These are phyloP conservation scores for Zoysia matrella DNA, from an alignment of 202 grass and related monocot genomes.

Conservation along the genomic window DNA sequence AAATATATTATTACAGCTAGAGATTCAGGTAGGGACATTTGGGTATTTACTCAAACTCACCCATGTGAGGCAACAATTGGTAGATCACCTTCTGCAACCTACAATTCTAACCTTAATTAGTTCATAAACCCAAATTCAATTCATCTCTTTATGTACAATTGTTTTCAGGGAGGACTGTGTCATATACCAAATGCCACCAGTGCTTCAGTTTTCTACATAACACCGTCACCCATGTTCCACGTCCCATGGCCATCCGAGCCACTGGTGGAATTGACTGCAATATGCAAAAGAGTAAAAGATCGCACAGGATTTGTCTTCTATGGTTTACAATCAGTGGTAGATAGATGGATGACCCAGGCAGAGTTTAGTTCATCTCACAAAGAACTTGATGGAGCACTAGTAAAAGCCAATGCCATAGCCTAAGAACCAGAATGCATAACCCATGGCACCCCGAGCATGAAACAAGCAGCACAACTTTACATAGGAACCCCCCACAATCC, in stretches of 20 bases:
- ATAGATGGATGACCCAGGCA: neutral
- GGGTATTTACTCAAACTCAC: constrained; percentile 51
- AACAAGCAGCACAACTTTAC: neutral
- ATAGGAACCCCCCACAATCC: neutral
- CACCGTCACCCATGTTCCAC: constrained; percentile 79
- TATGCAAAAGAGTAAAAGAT: constrained; percentile 15
- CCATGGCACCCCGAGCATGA: neutral
- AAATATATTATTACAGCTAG: constrained; percentile 25
- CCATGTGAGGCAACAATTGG: constrained; percentile 65
- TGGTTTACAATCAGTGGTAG: neutral
- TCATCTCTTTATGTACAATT: constrained; percentile 36
- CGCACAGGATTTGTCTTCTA: neutral
- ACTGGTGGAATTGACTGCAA: constrained; percentile 84
- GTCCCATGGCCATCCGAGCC: constrained; percentile 74
- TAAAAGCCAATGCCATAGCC: neutral
- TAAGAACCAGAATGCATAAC: neutral
- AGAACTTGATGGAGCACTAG: neutral
- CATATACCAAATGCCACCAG: constrained; percentile 95
- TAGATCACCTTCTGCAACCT: constrained; percentile 67
- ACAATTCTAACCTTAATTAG: constrained; percentile 54
- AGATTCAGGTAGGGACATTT: constrained; percentile 24
- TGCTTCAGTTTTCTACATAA: constrained; percentile 93
- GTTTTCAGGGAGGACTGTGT: constrained; percentile 9
- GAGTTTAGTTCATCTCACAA: neutral
- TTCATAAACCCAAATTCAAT: constrained; percentile 41